Conservation (phyloP, 2,329 filamentous ascomycete genomes). For the Juglanconis juglandina region DNA sequence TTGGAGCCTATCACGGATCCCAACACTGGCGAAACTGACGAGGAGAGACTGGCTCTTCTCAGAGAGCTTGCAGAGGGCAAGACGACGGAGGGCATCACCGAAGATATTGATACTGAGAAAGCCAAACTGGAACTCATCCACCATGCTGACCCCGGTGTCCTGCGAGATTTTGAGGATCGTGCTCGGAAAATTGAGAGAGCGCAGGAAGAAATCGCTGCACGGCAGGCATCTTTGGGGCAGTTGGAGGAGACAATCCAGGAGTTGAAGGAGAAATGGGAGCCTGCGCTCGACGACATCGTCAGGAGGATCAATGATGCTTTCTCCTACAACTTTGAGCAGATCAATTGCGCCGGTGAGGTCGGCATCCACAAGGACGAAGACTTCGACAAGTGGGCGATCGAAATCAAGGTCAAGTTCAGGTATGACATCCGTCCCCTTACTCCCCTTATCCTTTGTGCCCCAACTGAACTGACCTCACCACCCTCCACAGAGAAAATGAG, state of each 20-base stretch:
- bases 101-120: conserved; percentile 70
- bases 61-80: conserved; percentile 44
- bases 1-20: conserved; percentile 21
- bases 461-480: conserved; percentile 18
- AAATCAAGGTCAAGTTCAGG: conserved; percentile 95
- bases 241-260: conserved; percentile 58
- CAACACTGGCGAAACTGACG: conserved; percentile 11
- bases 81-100: conserved; percentile 61
- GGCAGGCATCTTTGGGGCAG: conserved; percentile 52
- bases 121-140: conserved; percentile 78
- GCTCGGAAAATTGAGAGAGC: conserved; percentile 66
- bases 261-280: conserved; percentile 76
- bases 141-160: conserved; percentile 69
- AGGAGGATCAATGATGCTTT: conserved; percentile 85
- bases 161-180: conserved; percentile 74
- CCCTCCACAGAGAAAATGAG: conserved; percentile 65
- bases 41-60: conserved; percentile 39
- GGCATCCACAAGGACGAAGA: conserved; percentile 84
- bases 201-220: conserved; percentile 52
- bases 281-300: conserved; percentile 73
- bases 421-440: conserved; percentile 35
- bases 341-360: conserved; percentile 91
- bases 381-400: conserved; percentile 90
- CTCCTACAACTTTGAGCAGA: conserved; percentile 87
- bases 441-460: conserved; percentile 15